Conservation (phyloP, 257 asterid species). For the Verbena officinalis region DNA sequence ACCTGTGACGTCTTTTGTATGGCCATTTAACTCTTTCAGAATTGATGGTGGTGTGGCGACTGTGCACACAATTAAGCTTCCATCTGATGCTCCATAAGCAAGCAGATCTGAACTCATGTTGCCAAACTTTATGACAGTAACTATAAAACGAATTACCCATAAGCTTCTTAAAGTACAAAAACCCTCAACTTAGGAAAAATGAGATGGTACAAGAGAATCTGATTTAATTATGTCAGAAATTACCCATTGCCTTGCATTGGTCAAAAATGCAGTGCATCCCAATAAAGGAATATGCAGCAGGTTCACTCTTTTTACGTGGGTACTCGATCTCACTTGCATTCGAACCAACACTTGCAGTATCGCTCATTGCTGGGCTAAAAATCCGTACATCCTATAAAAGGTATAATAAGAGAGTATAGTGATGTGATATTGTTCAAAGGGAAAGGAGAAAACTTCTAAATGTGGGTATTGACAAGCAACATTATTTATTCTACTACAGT, state of each 20-base stretch:
- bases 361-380: conserved; percentile 67
- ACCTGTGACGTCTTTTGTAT: conserved; percentile 99
- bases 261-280: conserved; percentile 99
- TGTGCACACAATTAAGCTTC: conserved; percentile 85
- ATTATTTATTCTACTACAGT: conserved; percentile 14
- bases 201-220: conserved; percentile 20
- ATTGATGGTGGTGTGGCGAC: conserved; percentile 77
- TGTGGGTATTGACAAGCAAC: conserved; percentile 28
- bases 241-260: conserved; percentile 99
- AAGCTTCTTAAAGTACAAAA: conserved; percentile 27
- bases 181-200: not conserved
- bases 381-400: conserved; percentile 61
- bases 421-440: conserved; percentile 12
- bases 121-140: conserved; percentile 94
- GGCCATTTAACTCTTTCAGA: conserved; percentile 77
- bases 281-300: conserved; percentile 96
- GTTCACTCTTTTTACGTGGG: conserved; percentile 78
- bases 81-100: conserved; percentile 98
- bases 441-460: conserved; percentile 18
- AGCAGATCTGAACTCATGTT: conserved; percentile 94
- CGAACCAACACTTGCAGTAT: conserved; percentile 70
- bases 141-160: conserved; percentile 42
- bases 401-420: conserved; percentile 17
- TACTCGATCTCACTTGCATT: conserved; percentile 65
- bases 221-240: conserved; percentile 25